Evolutionary conservation across 2,329 filamentous ascomycete species (phyloP), one percentile per base, ranked within the genome.

Genomic region (Pseudofabraea citricarpa): DNA sequence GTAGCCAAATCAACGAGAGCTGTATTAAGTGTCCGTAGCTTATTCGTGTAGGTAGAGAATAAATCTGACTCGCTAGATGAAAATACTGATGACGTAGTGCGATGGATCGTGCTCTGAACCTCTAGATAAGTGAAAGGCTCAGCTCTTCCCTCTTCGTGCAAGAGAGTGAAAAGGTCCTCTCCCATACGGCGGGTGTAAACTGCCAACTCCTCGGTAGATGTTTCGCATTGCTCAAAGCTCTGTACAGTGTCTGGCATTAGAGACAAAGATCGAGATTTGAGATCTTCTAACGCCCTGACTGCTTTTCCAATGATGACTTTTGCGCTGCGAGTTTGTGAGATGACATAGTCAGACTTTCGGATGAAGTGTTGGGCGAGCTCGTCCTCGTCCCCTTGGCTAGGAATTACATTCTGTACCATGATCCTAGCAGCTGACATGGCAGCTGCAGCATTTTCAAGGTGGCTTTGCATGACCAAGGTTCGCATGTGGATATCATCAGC

Each of bases 241-340:
- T 81, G 76, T 9, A 74, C 68, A 2, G 82, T 85, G 26, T 88
- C 81, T 3, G 79, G 77, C 21, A 79, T 74, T 29, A 94, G 72
- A 15, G 86, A 85, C 40, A 95, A 70, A 6, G 84, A 90, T 40
- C 90, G 74, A 3, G 79, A 74, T 61, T 83, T 83, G 43, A 95
- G 75, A 44, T 95, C 90, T 47, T 88, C 80, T 10, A 95, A 68
- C 15, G 86, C 81, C 41, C 85, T 80, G 32, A 87, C 76, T 5
- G 87, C 79, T 68, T 95, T 95, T 44, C 83, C 79, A 37, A 86
- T 80, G 38, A 91, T 75, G 24, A 95, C 87, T 71, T 95, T 95
- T 44, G 85, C 78, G 59, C 86, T 90, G 47, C 90, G 79, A 6
- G 86, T 87, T 57, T 90, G 83, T 12, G 79, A 81, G 47, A 90